Base-by-base conservation (phyloP, 2,329 filamentous ascomycete species). In the Lasiodiplodia theobromae region DNA sequence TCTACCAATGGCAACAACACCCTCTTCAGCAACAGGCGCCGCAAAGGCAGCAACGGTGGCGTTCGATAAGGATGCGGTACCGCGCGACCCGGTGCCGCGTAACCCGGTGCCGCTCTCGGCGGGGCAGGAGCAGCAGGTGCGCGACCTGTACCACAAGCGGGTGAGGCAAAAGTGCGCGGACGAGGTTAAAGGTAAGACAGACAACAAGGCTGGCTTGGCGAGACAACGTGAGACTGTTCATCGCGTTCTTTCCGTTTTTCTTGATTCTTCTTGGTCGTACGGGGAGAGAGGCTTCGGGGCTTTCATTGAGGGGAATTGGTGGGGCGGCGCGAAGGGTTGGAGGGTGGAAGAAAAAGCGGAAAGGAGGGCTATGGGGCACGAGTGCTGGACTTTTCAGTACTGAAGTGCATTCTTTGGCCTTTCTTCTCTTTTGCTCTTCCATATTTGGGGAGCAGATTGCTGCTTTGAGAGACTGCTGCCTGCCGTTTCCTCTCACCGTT, bases 31-130 rank as follows among this genome's bases (percentile, higher is more conserved):
- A 11, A 34, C 52, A 31, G 11, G 21, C 21, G 47, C 65, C 31
- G 53, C 53, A 7, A 16, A 31, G 12, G n/a, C 54, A 37, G 16
- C 54, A 18, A 25, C 66, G 31, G 40, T 18, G 12, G 31, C 57
- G 47, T 34, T 63, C 11, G 66, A 62, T 31, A 40, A 31, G 23
- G 31, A 52, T 49, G 16, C 54, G 12, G 57, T 68, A n/a, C 66
- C 66, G 47, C 56, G 66, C 34, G 66, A 68, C 49, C 67, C 67
- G 16, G 67, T 69, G 28, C 64, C 62, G 78, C 87, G 88, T 73
- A 96, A 95, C 76, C 94, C 94, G 18, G 83, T 97, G 53, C 94
- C 94, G 34, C 86, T 97, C 68, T 94, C 92, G 31, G 88, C 93
- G 12, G 86, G 89, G 25, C 93, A 96, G 80, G 93, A 96, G 84